Evolutionary conservation across 139 green algal species (phyloP).

Genomic region (Deuterostichococcus epilithicus): DNA sequence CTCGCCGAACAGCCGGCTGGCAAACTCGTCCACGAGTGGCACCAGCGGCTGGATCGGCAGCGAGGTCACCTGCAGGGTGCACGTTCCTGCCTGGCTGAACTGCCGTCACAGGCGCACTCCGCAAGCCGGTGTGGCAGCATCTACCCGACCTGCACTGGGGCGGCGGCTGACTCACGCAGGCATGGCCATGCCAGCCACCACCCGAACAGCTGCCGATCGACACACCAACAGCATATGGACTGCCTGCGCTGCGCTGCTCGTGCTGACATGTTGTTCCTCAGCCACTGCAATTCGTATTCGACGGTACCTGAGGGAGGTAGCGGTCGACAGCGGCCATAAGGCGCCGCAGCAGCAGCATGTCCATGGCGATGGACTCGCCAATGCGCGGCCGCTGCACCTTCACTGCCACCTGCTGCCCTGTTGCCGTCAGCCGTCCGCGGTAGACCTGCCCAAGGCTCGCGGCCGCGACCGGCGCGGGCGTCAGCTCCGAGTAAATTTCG

Average conservation of each 20-base stretch:
- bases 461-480: conserved; percentile 72
- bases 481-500: conserved; percentile 61
- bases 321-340: conserved; percentile 71
- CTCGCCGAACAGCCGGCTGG: conserved; percentile 87
- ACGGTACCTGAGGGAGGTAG: conserved; percentile 32
- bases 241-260: too few species aligned
- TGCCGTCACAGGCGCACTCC: too few species aligned
- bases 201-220: too few species aligned
- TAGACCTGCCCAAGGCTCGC: conserved; percentile 91
- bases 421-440: conserved; percentile 57
- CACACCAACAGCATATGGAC: too few species aligned
- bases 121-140: too few species aligned
- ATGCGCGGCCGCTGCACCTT: conserved; percentile 97
- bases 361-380: conserved; percentile 82
- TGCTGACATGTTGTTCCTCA: too few species aligned
- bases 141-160: too few species aligned
- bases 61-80: conserved; percentile 30
- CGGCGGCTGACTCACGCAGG: too few species aligned
- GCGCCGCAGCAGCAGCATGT: conserved; percentile 84
- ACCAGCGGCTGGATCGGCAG: conserved; percentile 62
- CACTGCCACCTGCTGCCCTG: conserved; percentile 83
- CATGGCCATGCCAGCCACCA: too few species aligned
- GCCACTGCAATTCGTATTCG: too few species aligned
- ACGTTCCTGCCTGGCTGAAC: background rate
- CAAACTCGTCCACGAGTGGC: conserved; percentile 96